Conservation (phyloP, 148 eudicot species). For the Euryodendron excelsum region DNA sequence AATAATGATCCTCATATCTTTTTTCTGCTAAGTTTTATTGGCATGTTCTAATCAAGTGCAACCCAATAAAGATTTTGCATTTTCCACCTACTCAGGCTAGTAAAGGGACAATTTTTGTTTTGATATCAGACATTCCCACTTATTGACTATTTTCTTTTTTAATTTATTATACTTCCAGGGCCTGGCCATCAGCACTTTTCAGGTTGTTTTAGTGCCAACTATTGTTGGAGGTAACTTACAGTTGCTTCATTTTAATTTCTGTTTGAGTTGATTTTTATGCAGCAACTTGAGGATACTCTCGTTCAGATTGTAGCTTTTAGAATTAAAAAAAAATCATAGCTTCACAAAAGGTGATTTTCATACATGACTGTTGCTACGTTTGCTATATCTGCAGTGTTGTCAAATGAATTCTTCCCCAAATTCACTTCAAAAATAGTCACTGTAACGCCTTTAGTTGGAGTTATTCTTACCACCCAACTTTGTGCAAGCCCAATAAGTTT, state of each 20-base stretch:
- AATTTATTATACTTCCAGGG: constrained; percentile 54
- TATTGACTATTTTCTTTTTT: background rate
- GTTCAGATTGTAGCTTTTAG: background rate
- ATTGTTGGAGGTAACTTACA: constrained; percentile 71
- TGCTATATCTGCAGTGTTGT: constrained; percentile 54
- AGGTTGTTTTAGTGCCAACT: constrained; percentile 94
- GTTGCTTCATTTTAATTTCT: constrained; percentile 13
- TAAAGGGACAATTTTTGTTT: background rate
- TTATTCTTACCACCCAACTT: constrained; percentile 89
- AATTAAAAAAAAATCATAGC: too few relatives aligned
- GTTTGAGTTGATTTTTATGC: background rate
- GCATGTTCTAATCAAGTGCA: background rate
- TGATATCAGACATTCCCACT: background rate
- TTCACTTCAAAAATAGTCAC: constrained; percentile 92
- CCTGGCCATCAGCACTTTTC: constrained; percentile 94
- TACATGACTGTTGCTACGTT: background rate
- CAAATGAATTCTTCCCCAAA: constrained; percentile 90
- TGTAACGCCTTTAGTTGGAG: constrained; percentile 89
- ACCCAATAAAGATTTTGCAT: background rate
- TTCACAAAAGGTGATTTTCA: background rate
- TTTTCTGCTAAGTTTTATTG: background rate
- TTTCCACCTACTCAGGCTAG: background rate
- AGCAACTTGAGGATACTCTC: background rate
- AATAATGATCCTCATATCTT: background rate
- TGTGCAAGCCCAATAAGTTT: constrained; percentile 97